Evolutionary conservation across 2,329 filamentous ascomycete species (phyloP), one percentile per base, ranked within the genome.

Genomic region (Arthrobotrys sphaeroides): DNA sequence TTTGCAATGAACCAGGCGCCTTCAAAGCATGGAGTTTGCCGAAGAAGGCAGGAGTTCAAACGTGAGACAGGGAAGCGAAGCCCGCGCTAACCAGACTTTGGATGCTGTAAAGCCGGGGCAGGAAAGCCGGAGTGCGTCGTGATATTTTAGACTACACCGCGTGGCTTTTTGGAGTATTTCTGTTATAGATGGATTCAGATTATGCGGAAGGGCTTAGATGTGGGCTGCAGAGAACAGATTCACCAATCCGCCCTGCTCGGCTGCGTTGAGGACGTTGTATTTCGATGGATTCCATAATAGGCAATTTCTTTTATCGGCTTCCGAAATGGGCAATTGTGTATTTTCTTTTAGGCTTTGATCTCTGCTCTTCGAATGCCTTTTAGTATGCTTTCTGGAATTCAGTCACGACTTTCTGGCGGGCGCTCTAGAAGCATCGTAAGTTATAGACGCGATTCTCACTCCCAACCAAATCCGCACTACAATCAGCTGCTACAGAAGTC

Each of bases 401-500:
- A 33, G 31, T 9, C 7, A 33, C 5, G 31, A 3, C 12, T 12
- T 33, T 33, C 7, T 33, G 12, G 31, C n/a, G n/a, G n/a, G n/a
- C n/a, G 31, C 31, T 33, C 31, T 7, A 33, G n/a, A 33, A 33
- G 7, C 31, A 33, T 33, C 31, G 31, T 33, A 33, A 33, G 12
- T 12, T 6, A n/a, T n/a, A 28, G 31, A 33, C 31, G 12, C 28
- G 45, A 22, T 28, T 28, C 12, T 53, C 13, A 31, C 33, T 53
- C 47, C 47, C 47, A 55, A 38, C 51, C 28, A 55, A 55, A 55
- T 55, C 38, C 6, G 7, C 26, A 31, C 45, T 53, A 55, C 16
- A 55, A 55, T 55, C 51, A 55, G 51, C 31, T 55, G 51, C 38
- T 55, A 55, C 38, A 38, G 24, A 38, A 55, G 12, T 38, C 18